These are phyloP conservation scores for Aegilops speltoides DNA, from an alignment of 176 grass and related monocot genomes.

Conservation along the genomic window DNA sequence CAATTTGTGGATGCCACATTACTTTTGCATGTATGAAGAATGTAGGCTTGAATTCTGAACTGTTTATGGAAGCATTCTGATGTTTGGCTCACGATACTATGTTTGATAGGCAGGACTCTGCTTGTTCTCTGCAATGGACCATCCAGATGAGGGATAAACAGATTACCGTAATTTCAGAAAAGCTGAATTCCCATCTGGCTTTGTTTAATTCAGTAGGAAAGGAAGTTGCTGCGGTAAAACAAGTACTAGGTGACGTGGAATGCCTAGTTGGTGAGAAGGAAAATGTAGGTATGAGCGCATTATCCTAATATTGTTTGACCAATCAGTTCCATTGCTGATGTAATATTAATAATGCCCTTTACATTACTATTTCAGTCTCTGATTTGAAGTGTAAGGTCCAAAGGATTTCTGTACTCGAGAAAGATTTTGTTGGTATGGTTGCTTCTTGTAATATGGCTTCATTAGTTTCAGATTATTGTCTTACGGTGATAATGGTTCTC, in stretches of 20 bases:
- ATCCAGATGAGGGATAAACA: conserved; percentile 79
- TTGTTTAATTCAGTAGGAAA: conserved; percentile 75
- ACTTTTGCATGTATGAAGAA: not conserved
- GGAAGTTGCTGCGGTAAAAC: conserved; percentile 56
- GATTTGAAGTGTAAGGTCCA: conserved; percentile 72
- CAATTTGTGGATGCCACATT: not conserved
- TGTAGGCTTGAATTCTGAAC: conserved; percentile 5
- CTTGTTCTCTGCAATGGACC: conserved; percentile 69
- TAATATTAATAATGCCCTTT: not conserved
- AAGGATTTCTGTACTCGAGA: conserved; percentile 67
- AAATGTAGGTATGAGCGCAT: conserved; percentile 51
- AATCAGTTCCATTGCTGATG: not conserved
- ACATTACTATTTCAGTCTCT: conserved; percentile 47
- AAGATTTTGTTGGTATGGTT: conserved; percentile 74
- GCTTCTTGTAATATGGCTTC: not conserved
- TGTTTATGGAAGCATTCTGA: conserved; percentile 26
- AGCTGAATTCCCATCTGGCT: conserved; percentile 62
- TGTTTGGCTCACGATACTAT: not conserved
- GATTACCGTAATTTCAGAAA: conserved; percentile 68
- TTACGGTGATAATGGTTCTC: conserved; percentile 4
- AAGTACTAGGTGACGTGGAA: conserved; percentile 55
- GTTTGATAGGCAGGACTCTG: conserved; percentile 71
- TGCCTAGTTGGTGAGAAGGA: conserved; percentile 72
- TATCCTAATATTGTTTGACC: not conserved
- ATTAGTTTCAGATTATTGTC: conserved; percentile 7